Base-by-base conservation (phyloP, 306 rosid genomes). In the Benincasa hispida region DNA sequence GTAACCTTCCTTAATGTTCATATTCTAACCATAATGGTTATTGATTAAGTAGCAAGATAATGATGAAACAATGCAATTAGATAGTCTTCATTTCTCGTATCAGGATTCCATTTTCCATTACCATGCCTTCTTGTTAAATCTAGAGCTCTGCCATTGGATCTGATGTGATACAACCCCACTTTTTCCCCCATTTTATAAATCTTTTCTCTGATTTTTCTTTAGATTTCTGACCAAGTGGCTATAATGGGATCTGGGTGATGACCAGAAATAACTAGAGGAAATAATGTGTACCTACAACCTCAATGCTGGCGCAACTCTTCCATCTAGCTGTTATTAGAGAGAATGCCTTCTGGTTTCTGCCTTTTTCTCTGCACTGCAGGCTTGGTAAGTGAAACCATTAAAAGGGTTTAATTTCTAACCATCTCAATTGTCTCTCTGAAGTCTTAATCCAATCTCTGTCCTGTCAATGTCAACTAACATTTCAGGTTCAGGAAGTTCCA, bases 151-250 rank as follows among this genome's bases (percentile, higher is more conserved):
- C 30, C 61, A n/a, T 73, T 73, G 62, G 63, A 30, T 21, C 77
- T 74, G 77, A 53, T 53, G 63, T 74, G 77, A 74, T 74, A 21
- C 22, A 70, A 47, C 58, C 56, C 39, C 39, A 70, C 76, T 74
- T 55, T 54, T 53, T 3, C 51, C 18, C 18, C 12, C 66, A 30
- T 55, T 50, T 21, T 74, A 35, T 54, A 74, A 32, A 54, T 55
- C 34, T 15, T 37, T 32, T 22, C 34, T 74, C 30, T 53, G 60
- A 11, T 74, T 53, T 72, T 74, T 53, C 30, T 53, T 74, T 74
- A n/a, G 25, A 18, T 19, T 21, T 74, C 77, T 74, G 77, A 73
- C 45, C 77, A 74, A 13, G 62, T 19, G 53, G 50, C 53, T 55
- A 54, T 74, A 74, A 74, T 53, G 66, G 45, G 48, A 74, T 51